Conservation (phyloP, 1,284 basidiomycete genomes). For the Naganishia sp. region DNA sequence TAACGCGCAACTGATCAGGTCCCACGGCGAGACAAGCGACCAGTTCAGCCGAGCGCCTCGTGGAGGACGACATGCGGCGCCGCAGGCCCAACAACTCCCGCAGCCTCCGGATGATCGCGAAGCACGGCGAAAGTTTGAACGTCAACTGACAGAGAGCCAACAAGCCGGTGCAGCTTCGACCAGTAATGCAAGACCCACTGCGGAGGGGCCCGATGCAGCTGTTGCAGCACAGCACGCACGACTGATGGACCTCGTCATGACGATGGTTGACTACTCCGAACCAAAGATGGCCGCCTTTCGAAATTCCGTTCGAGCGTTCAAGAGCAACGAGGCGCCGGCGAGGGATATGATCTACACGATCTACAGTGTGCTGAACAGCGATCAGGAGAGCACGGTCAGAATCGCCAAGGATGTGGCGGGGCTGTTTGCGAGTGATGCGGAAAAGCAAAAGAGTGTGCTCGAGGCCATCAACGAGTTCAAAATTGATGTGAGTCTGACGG, state of each 20-base stretch:
- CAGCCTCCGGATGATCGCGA: slow-evolving; percentile 23
- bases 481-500: slow-evolving; percentile 63
- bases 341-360: slow-evolving; percentile 83
- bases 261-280: slow-evolving; percentile 68
- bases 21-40: slow-evolving; percentile 24
- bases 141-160: slow-evolving; percentile 23
- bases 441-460: slow-evolving; percentile 75
- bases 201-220: slow-evolving; percentile 42
- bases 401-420: slow-evolving; percentile 78
- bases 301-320: slow-evolving; percentile 77
- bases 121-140: slow-evolving; percentile 32
- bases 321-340: slow-evolving; percentile 73
- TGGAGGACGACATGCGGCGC: slow-evolving; percentile 17
- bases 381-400: slow-evolving; percentile 72
- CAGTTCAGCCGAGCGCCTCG: slow-evolving; percentile 29
- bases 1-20: neutral
- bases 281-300: slow-evolving; percentile 75
- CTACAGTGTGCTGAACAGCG: slow-evolving; percentile 77
- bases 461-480: slow-evolving; percentile 80
- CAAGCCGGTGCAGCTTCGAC: neutral
- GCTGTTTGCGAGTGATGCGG: slow-evolving; percentile 72
- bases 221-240: slow-evolving; percentile 62
- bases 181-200: slow-evolving; percentile 7
- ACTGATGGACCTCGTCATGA: slow-evolving; percentile 68
- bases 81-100: slow-evolving; percentile 28